Evolutionary conservation across 306 rosid species (phyloP).

Genomic region (Fragaria nilgerrensis): DNA sequence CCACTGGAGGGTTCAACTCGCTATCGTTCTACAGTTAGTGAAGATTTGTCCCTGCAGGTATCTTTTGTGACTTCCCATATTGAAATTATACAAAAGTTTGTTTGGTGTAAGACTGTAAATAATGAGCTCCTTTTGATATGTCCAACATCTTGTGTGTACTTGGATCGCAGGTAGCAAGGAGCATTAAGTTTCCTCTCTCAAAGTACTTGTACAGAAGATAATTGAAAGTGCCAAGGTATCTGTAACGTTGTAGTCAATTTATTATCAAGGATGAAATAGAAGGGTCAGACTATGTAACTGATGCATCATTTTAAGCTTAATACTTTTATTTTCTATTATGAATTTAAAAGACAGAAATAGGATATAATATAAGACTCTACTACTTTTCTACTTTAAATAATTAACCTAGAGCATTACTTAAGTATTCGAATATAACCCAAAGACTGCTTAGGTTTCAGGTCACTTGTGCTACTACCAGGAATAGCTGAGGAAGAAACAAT

Average conservation of each 20-base stretch:
- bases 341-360: background rate
- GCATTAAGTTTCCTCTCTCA: constrained; percentile 77
- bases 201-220: constrained; percentile 77
- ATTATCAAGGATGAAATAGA: constrained; percentile 8
- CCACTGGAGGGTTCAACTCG: constrained; percentile 83
- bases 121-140: background rate
- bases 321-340: background rate
- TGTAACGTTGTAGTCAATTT: constrained; percentile 19
- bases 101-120: background rate
- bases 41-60: constrained; percentile 79
- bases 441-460: background rate
- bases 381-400: background rate
- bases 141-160: background rate
- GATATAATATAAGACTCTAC: background rate
- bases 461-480: background rate
- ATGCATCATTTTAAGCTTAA: background rate
- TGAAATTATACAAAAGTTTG: background rate
- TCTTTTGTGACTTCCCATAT: constrained; percentile 1
- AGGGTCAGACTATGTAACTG: background rate
- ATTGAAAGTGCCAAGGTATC: constrained; percentile 13
- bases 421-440: background rate
- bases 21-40: constrained; percentile 69
- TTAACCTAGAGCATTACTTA: background rate
- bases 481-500: background rate
- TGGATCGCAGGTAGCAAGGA: constrained; percentile 80